These are phyloP conservation scores for Trebouxia gelatinosa DNA, from an alignment of 163 green algal species.

Conservation along the genomic window DNA sequence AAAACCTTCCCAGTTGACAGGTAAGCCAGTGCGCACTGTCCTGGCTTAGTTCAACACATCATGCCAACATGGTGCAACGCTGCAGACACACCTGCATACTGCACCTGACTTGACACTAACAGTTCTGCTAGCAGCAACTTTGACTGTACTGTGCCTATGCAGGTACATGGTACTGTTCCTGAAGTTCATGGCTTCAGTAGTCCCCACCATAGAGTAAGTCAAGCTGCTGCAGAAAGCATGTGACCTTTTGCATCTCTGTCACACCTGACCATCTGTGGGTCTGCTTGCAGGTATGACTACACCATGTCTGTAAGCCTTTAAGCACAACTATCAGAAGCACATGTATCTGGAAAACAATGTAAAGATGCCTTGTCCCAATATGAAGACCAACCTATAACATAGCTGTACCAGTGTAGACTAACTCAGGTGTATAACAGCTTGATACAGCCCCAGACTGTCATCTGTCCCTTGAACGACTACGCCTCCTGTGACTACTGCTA, in stretches of 20 bases:
- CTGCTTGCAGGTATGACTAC: constrained; percentile 71
- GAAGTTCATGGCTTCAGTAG: constrained; percentile 93
- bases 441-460: neutral
- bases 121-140: too few relatives aligned
- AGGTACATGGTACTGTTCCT: constrained; percentile 92
- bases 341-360: neutral
- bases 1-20: constrained; percentile 49
- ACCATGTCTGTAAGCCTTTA: constrained; percentile 72
- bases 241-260: neutral
- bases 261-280: neutral
- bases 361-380: neutral
- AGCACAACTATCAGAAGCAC: neutral
- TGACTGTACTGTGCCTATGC: constrained; percentile 14
- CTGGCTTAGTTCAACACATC: neutral
- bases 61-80: too few relatives aligned
- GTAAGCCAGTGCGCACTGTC: too few relatives aligned
- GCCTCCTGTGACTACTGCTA: constrained; percentile 6
- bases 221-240: neutral
- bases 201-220: constrained; percentile 87
- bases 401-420: neutral
- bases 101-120: neutral
- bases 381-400: too few relatives aligned
- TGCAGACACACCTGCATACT: neutral
- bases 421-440: neutral
- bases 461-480: neutral